These are phyloP conservation scores for Omphalotus olearius DNA, from an alignment of 1,284 basidiomycete genomes.

Conservation along the genomic window DNA sequence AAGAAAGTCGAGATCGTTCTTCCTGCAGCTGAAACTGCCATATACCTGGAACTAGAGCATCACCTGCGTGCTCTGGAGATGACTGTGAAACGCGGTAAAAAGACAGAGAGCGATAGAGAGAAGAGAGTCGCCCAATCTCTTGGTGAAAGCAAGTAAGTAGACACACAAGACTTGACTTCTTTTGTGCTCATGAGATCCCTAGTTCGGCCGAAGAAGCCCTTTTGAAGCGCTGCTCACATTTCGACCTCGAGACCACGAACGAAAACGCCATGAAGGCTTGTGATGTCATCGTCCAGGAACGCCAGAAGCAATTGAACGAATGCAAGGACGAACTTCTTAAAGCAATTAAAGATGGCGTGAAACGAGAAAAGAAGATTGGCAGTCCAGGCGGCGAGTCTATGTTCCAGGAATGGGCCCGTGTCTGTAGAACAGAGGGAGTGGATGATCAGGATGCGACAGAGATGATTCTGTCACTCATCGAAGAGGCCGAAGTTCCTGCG, in stretches of 20 bases:
- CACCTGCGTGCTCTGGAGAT: constrained; percentile 87
- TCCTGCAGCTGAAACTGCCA: constrained; percentile 91
- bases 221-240: constrained; percentile 91
- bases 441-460: constrained; percentile 75
- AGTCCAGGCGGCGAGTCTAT: constrained; percentile 66
- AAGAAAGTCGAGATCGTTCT: constrained; percentile 68
- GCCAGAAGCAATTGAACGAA: constrained; percentile 72
- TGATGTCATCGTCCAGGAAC: constrained; percentile 84
- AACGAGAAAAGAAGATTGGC: constrained; percentile 53
- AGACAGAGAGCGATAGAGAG: constrained; percentile 89
- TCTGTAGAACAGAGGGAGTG: constrained; percentile 62
- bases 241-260: constrained; percentile 77
- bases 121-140: constrained; percentile 83
- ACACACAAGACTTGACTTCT: not conserved
- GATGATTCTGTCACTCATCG: constrained; percentile 54
- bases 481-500: constrained; percentile 53
- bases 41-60: constrained; percentile 95
- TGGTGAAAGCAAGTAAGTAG: constrained; percentile 78
- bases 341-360: constrained; percentile 63
- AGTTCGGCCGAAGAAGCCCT: constrained; percentile 89
- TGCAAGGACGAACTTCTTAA: constrained; percentile 73
- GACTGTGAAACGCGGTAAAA: constrained; percentile 80
- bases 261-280: constrained; percentile 87
- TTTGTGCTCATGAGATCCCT: constrained; percentile 12
- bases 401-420: constrained; percentile 73